Evolutionary conservation across 345 rosid genomes (phyloP).

Genomic region (Populus pruinosa): DNA sequence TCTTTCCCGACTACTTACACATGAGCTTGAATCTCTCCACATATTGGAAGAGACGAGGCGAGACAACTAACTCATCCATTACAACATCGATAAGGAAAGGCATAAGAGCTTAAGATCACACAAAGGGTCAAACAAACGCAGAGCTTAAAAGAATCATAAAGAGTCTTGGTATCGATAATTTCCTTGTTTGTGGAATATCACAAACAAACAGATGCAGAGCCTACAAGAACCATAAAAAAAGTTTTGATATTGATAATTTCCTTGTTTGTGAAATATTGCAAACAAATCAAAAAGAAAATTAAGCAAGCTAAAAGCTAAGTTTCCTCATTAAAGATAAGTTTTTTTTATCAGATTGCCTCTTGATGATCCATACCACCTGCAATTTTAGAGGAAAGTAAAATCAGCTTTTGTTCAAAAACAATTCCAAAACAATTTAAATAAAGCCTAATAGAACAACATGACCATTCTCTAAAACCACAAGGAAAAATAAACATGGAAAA

Average conservation of each 20-base stretch:
- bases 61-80: no score
- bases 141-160: neutral
- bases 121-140: no score
- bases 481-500: neutral
- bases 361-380: neutral
- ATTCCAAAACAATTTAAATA: neutral
- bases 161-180: neutral
- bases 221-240: neutral
- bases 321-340: neutral
- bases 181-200: neutral
- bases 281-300: neutral
- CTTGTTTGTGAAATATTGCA: neutral
- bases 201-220: neutral
- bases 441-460: neutral
- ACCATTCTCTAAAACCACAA: neutral
- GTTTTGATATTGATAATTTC: neutral
- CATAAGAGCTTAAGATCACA: no score
- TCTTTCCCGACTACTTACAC: no score
- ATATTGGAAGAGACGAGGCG: no score
- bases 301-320: constrained; percentile 3
- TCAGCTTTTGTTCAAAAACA: neutral
- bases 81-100: no score
- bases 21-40: no score
- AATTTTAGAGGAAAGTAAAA: neutral
- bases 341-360: neutral